phyloP scores from a whole-genome alignment of 352 stramenopile genomes.

The Pythium grandisporangium region DNA sequence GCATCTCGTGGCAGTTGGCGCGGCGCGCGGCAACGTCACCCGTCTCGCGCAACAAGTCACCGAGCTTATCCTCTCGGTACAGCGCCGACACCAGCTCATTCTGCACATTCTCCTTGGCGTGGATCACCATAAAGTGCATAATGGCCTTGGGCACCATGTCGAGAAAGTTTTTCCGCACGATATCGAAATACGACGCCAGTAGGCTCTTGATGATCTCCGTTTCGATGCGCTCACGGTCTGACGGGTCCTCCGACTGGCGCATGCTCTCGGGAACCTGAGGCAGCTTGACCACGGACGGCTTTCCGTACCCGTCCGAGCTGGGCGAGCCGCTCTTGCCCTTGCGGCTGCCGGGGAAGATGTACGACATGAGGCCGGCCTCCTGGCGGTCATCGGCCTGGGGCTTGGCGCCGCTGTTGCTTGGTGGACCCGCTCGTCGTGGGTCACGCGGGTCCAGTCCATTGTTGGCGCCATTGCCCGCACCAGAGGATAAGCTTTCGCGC shows the following conservation, averaged over 20 bases:
- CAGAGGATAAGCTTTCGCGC: conserved; percentile 69
- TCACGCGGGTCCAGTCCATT: conserved; percentile 46
- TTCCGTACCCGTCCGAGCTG: conserved; percentile 16
- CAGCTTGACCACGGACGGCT: conserved; percentile 87
- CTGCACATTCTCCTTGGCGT: conserved; percentile 95
- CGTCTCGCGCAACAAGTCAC: conserved; percentile 92
- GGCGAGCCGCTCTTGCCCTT: conserved; percentile 17
- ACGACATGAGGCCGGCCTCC: conserved; percentile 63
- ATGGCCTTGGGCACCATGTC: conserved; percentile 99
- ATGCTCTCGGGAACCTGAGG: conserved; percentile 95
- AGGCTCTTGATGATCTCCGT: conserved; percentile 99
- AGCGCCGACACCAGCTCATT: conserved; percentile 96
- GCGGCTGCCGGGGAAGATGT: conserved; percentile 57
- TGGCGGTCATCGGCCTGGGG: conserved; percentile 35
- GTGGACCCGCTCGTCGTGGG: conserved; percentile 23
- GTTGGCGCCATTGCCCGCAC: conserved; percentile 10
- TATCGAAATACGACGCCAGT: conserved; percentile 97
- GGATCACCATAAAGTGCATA: conserved; percentile 96
- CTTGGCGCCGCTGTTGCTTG: conserved; percentile 9
- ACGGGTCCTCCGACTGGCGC: conserved; percentile 93
- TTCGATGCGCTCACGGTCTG: conserved; percentile 94
- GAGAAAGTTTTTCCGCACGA: conserved; percentile 98
- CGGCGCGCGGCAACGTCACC: conserved; percentile 92
- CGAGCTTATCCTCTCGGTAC: conserved; percentile 96
- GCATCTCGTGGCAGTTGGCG: conserved; percentile 96